phyloP scores from a whole-genome alignment of 1,284 basidiomycete species.

The Cryptococcus deneoformans region DNA sequence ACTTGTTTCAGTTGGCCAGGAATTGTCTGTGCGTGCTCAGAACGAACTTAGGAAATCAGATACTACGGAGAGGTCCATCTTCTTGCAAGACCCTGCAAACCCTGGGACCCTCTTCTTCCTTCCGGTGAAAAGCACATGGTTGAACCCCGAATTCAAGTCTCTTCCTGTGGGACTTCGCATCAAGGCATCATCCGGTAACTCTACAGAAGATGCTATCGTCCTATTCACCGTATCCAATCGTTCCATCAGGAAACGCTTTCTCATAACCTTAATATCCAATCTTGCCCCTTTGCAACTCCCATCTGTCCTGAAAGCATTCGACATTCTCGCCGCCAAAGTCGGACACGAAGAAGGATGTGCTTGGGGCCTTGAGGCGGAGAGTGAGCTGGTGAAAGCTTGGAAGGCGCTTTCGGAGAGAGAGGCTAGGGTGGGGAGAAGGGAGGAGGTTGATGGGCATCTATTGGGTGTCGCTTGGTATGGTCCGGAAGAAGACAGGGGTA shows the following conservation, averaged over 20 bases:
- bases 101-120: constrained; percentile 16
- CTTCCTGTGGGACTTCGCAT: constrained; percentile 13
- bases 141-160: not conserved
- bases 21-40: constrained; percentile 3
- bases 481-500: constrained; percentile 7
- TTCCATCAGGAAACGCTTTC: no score
- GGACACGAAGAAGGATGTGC: constrained; percentile 12
- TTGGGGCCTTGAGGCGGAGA: constrained; percentile 8
- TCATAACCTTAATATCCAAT: no score
- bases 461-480: constrained; percentile 26
- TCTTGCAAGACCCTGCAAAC: constrained; percentile 15
- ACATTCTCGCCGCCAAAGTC: constrained; percentile 4
- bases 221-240: not conserved
- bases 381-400: not conserved
- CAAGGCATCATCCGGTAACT: not conserved
- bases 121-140: constrained; percentile 4
- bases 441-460: constrained; percentile 18
- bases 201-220: not conserved
- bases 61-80: constrained; percentile 4
- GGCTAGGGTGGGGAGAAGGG: constrained; percentile 1
- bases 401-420: constrained; percentile 2
- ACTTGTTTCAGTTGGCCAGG: constrained; percentile 1
- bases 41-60: not conserved
- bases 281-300: constrained; percentile 7
- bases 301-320: constrained; percentile 14